phyloP scores from a whole-genome alignment of 805 yeast genomes.

The Kluyveromyces siamensis region DNA sequence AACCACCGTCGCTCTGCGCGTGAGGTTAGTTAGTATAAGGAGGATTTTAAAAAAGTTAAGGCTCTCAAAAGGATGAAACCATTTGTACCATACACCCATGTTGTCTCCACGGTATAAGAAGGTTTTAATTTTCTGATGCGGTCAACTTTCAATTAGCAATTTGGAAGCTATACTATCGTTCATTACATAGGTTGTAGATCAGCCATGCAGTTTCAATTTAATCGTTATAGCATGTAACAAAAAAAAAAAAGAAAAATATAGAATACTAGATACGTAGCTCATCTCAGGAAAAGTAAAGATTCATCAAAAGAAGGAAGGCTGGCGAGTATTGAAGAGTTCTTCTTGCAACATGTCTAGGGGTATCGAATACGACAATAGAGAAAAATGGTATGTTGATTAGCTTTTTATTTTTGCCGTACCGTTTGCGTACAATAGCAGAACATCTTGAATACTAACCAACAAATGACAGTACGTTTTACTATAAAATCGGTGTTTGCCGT shows the following conservation, averaged over 20 bases:
- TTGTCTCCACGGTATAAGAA: too few relatives aligned
- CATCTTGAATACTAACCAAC: conserved; percentile 4
- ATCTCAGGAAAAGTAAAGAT: not conserved
- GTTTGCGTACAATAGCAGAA: not conserved
- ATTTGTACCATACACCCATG: too few relatives aligned
- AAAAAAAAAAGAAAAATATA: not conserved
- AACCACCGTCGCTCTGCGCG: conserved; percentile 59
- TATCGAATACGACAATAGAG: conserved; percentile 8
- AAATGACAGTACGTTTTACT: conserved; percentile 47
- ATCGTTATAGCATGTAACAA: not conserved
- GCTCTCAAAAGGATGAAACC: not conserved
- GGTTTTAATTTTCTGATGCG: too few relatives aligned
- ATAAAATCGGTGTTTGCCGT: conserved; percentile 85
- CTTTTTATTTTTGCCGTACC: not conserved
- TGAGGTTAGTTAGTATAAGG: not conserved
- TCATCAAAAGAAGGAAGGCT: not conserved
- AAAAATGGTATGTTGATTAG: conserved; percentile 11
- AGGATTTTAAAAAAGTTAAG: not conserved
- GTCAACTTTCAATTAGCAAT: too few relatives aligned
- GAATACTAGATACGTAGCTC: not conserved
- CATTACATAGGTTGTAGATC: too few relatives aligned
- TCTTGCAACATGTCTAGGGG: conserved; percentile 3
- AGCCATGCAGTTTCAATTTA: not conserved
- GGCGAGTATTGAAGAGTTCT: too few relatives aligned
- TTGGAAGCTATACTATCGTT: too few relatives aligned